Evolutionary conservation across 2,329 filamentous ascomycete species (phyloP).

Genomic region (Lecanosticta acicola): DNA sequence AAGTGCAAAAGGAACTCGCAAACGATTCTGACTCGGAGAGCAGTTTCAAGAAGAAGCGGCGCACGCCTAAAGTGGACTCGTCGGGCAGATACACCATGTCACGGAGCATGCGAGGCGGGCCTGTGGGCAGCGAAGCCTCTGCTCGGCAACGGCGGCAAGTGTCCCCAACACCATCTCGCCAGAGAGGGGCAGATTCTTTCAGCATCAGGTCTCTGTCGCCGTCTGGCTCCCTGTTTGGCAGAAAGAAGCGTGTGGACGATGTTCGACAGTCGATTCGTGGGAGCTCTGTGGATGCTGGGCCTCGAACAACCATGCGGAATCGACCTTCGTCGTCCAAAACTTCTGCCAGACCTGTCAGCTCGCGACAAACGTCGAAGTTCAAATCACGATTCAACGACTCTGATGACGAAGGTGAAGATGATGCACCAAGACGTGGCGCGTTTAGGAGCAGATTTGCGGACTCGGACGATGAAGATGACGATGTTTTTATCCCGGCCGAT

Average conservation of each 20-base stretch:
- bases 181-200: slow-evolving; percentile 35
- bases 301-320: slow-evolving; percentile 20
- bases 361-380: slow-evolving; percentile 22
- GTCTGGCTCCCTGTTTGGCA: slow-evolving; percentile 48
- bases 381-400: slow-evolving; percentile 63
- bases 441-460: slow-evolving; percentile 47
- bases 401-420: slow-evolving; percentile 52
- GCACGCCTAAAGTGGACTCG: slow-evolving; percentile 31
- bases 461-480: slow-evolving; percentile 51
- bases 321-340: slow-evolving; percentile 6
- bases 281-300: slow-evolving; percentile 19
- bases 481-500: slow-evolving; percentile 33
- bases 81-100: slow-evolving; percentile 58
- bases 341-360: slow-evolving; percentile 8
- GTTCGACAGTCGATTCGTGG: slow-evolving; percentile 26
- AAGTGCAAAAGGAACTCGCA: slow-evolving; percentile 28
- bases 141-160: slow-evolving; percentile 36
- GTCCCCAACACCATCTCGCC: slow-evolving; percentile 30
- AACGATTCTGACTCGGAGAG: slow-evolving; percentile 51
- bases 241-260: slow-evolving; percentile 23
- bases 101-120: slow-evolving; percentile 61
- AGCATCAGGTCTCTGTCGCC: slow-evolving; percentile 68
- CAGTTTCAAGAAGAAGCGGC: slow-evolving; percentile 67
- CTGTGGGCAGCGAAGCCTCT: slow-evolving; percentile 33
- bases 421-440: slow-evolving; percentile 11